Conservation (phyloP, 2,329 filamentous ascomycete genomes). For the Alternaria longipes region DNA sequence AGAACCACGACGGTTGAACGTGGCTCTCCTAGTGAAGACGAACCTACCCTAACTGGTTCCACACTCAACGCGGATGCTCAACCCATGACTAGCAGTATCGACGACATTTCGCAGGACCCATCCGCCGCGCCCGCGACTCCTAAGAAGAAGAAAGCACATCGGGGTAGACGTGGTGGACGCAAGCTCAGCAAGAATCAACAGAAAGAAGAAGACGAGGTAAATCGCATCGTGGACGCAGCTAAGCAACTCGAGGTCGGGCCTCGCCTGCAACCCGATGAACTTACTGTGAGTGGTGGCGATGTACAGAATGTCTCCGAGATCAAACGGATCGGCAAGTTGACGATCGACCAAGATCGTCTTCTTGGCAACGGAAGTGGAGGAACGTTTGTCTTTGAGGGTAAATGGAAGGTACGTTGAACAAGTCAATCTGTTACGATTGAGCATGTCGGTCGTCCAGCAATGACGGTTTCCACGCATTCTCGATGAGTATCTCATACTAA, state of each 20-base stretch:
- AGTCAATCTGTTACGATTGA: background rate
- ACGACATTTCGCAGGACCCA: slow-evolving; percentile 34
- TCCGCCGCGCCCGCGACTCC: slow-evolving; percentile 36
- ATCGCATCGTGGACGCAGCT: slow-evolving; percentile 53
- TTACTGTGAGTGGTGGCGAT: slow-evolving; percentile 54
- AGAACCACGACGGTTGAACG: slow-evolving; percentile 46
- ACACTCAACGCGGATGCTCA: slow-evolving; percentile 20
- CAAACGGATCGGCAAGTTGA: slow-evolving; percentile 68
- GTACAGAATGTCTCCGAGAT: slow-evolving; percentile 59
- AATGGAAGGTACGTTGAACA: slow-evolving; percentile 70
- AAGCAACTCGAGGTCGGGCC: slow-evolving; percentile 48
- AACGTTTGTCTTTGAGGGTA: slow-evolving; percentile 95
- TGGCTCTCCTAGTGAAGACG: slow-evolving; percentile 28
- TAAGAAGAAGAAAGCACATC: slow-evolving; percentile 61
- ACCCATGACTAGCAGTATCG: slow-evolving; percentile 18
- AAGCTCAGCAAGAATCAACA: slow-evolving; percentile 56
- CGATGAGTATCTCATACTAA: slow-evolving; percentile 15
- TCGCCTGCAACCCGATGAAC: slow-evolving; percentile 51
- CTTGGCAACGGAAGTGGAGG: slow-evolving; percentile 87
- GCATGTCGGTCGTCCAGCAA: background rate
- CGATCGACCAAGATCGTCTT: slow-evolving; percentile 67
- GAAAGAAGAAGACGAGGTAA: slow-evolving; percentile 49
- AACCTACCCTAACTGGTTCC: slow-evolving; percentile 15
- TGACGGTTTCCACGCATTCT: background rate
- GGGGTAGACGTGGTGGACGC: slow-evolving; percentile 59